phyloP scores from a whole-genome alignment of 352 stramenopile genomes.

The Phytophthora rubi region DNA sequence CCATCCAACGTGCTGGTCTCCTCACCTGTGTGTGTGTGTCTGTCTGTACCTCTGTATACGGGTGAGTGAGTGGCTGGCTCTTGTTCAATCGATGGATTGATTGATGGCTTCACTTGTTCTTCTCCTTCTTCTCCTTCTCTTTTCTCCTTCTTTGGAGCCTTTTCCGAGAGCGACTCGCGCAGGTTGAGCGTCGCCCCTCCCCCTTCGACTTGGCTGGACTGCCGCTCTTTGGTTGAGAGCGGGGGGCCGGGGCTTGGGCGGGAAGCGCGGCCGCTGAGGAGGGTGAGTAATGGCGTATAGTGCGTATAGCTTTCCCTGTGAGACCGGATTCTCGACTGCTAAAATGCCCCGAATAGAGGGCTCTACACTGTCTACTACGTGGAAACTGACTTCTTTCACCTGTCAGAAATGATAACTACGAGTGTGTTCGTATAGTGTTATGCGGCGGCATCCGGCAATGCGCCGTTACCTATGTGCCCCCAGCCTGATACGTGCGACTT shows the following conservation, averaged over 20 bases:
- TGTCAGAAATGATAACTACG: neutral
- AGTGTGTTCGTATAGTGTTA: neutral
- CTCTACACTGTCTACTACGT: neutral
- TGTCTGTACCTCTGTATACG: no score
- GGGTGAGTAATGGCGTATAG: constrained; percentile 29
- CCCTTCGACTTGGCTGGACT: constrained; percentile 8
- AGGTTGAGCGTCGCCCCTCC: neutral
- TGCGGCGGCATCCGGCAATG: neutral
- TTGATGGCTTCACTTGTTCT: neutral
- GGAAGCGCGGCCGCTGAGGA: constrained; percentile 17
- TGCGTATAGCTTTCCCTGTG: constrained; percentile 20
- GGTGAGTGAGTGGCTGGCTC: neutral
- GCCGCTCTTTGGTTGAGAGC: constrained; percentile 22
- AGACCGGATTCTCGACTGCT: constrained; percentile 20
- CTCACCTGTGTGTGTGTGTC: neutral
- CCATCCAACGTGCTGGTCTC: neutral
- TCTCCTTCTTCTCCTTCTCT: neutral
- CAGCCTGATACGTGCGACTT: constrained; percentile 22
- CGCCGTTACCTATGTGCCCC: constrained; percentile 17
- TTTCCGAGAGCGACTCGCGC: neutral
- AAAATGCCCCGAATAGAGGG: constrained; percentile 24
- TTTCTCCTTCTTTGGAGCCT: neutral
- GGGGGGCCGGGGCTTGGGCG: constrained; percentile 21
- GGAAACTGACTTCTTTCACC: constrained; percentile 9
- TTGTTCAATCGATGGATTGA: neutral